phyloP scores from a whole-genome alignment of 257 asterid genomes.

The Ophiorrhiza pumila region DNA sequence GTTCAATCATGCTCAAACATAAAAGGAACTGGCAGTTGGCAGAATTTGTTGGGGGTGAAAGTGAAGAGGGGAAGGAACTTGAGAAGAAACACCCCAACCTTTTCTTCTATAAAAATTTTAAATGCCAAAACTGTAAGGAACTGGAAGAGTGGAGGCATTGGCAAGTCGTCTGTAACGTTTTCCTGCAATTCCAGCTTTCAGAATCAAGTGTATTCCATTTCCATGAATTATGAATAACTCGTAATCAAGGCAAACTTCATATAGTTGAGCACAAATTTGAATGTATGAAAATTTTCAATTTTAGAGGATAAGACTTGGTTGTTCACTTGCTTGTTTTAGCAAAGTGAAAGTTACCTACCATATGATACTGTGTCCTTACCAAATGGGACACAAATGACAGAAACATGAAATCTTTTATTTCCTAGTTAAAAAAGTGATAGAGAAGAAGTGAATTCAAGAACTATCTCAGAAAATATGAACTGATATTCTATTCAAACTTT shows the following conservation, averaged over 20 bases:
- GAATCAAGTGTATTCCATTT: constrained; percentile 15
- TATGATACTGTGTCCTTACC: background rate
- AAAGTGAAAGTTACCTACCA: background rate
- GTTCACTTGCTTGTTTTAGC: background rate
- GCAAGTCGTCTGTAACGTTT: constrained; percentile 60
- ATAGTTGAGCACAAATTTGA: background rate
- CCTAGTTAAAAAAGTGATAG: background rate
- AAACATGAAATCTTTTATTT: background rate
- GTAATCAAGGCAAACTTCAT: background rate
- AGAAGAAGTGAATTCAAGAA: background rate
- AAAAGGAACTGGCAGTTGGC: background rate
- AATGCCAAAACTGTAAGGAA: constrained; percentile 86
- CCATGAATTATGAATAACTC: constrained; percentile 10
- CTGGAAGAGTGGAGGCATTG: constrained; percentile 95
- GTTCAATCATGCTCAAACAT: constrained; percentile 3
- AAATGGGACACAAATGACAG: background rate
- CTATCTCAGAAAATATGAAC: background rate
- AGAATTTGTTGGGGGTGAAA: background rate
- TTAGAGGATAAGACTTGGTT: background rate
- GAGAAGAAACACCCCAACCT: constrained; percentile 36
- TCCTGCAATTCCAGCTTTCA: constrained; percentile 45
- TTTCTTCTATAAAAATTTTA: constrained; percentile 65
- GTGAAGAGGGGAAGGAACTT: background rate
- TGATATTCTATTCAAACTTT: background rate
- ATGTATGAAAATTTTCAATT: background rate